Base-by-base conservation (phyloP, 306 rosid genomes). In the Vigna reflexopilosa region DNA sequence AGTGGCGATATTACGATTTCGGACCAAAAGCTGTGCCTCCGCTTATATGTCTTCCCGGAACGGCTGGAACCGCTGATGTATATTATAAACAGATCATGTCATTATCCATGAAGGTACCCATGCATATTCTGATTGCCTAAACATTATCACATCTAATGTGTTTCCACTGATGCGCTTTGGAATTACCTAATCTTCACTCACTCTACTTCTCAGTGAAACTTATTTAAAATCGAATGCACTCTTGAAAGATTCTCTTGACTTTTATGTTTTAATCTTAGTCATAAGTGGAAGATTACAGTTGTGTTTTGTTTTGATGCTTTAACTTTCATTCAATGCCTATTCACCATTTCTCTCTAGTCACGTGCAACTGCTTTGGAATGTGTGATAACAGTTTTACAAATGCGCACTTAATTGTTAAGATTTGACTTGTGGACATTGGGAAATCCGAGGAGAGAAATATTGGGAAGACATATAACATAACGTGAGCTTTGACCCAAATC, bases 11-110 rank as follows among this genome's bases (percentile, higher is more conserved):
- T 87, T 96, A 96, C 81, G 99, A 96, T 84, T 96, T 93, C 51
- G 99, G 99, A 78, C 99, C 99, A 0, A 96, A 96, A 86, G 89
- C 67, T 22, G 99, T 96, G 3, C 93, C 97, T 85, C 99, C 99
- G 17, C 98, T 96, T 51, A 89, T 96, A 15, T 96, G 99, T 85
- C 96, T 96, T 84, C 98, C 99, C 61, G 99, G 98, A 80, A 96
- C 93, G 28, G 98, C 93, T 5, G 98, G 99, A 77, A 96, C 98
- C 16, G 97, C 98, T 0, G 99, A 96, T 89, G 98, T 96, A 36
- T 91, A 93, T 83, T 96, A 96, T 84, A 96, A 96, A 82, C 99
- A 96, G 87, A 91, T 96, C 81, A 91, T 96, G 98, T 82, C 93
- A 48, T 84, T 96, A 76, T 90, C 99, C 64, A 85, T 91, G 88